phyloP scores from a whole-genome alignment of 129 eudicot genomes.

The sunflower (Helianthus annuus) region DNA sequence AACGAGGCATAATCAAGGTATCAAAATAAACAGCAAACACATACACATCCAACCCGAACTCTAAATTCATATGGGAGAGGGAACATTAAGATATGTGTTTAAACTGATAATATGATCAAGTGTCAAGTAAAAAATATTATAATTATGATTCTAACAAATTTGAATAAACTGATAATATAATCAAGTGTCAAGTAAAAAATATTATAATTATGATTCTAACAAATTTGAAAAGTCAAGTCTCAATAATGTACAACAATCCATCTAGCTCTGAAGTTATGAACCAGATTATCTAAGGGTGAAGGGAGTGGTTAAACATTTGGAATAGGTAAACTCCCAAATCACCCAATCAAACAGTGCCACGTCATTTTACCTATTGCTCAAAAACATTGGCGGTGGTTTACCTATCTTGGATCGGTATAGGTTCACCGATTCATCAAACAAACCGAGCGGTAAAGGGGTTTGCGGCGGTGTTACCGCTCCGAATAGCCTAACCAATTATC shows the following conservation, averaged over 20 bases:
- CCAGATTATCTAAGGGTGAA: not conserved
- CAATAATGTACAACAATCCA: not conserved
- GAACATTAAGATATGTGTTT: not conserved
- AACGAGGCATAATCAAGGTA: constrained; percentile 1
- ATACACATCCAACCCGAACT: not conserved
- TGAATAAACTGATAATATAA: not conserved
- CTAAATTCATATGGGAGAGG: not conserved
- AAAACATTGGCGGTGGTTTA: too few relatives aligned
- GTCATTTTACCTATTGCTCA: too few relatives aligned
- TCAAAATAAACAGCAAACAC: not conserved
- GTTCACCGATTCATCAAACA: too few relatives aligned
- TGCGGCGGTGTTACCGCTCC: too few relatives aligned
- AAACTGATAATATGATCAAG: not conserved
- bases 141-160: not conserved
- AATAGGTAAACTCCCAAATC: too few relatives aligned
- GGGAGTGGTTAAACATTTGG: too few relatives aligned
- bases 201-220: too few relatives aligned
- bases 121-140: not conserved
- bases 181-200: not conserved
- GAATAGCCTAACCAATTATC: not conserved
- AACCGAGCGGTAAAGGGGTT: too few relatives aligned
- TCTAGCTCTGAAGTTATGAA: not conserved
- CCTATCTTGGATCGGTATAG: too few relatives aligned
- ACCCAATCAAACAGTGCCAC: too few relatives aligned
- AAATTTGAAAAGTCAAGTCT: not conserved